Percentiles rank a stretch among this genome's conserved stretches.
These are phyloP conservation scores for Sporothrix brunneoviolacea DNA, from an alignment of 2,329 filamentous ascomycete species.

Conservation along the genomic window DNA sequence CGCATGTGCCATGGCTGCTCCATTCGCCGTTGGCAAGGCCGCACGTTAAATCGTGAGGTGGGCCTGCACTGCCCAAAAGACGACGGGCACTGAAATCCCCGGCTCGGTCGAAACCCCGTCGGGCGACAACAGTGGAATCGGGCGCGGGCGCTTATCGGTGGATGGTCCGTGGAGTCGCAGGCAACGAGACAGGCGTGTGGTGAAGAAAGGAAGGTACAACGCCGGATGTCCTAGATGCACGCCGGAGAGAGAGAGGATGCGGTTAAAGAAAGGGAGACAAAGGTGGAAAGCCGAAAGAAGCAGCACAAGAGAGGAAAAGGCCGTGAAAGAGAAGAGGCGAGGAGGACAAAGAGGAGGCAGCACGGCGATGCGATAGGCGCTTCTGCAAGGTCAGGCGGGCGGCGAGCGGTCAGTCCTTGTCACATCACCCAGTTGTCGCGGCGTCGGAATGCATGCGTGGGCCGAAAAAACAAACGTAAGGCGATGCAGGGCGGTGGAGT, in stretches of 20 bases:
- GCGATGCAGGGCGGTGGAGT: neutral
- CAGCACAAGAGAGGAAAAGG: neutral
- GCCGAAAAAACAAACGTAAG: neutral
- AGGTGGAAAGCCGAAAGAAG: too few relatives aligned
- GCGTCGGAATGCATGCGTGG: neutral
- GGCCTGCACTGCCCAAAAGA: too few relatives aligned
- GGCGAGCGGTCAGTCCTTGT: neutral
- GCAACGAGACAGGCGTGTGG: neutral
- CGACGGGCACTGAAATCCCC: too few relatives aligned
- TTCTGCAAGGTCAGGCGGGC: neutral
- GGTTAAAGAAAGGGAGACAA: too few relatives aligned
- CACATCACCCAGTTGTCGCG: constrained; percentile 1
- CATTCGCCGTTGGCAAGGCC: constrained; percentile 33
- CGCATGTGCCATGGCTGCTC: constrained; percentile 52
- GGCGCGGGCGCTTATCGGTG: neutral
- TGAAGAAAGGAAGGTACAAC: neutral
- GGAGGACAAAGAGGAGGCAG: neutral
- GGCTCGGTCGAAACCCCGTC: too few relatives aligned
- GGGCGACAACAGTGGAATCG: too few relatives aligned
- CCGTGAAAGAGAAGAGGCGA: neutral
- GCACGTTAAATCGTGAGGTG: too few relatives aligned
- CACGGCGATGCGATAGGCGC: constrained; percentile 10
- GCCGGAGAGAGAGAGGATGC: too few relatives aligned
- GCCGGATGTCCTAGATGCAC: too few relatives aligned
- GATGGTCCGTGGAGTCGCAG: too few relatives aligned